These are phyloP conservation scores for Cladosporium sp. DNA, from an alignment of 2,329 filamentous ascomycete genomes.

Conservation along the genomic window DNA sequence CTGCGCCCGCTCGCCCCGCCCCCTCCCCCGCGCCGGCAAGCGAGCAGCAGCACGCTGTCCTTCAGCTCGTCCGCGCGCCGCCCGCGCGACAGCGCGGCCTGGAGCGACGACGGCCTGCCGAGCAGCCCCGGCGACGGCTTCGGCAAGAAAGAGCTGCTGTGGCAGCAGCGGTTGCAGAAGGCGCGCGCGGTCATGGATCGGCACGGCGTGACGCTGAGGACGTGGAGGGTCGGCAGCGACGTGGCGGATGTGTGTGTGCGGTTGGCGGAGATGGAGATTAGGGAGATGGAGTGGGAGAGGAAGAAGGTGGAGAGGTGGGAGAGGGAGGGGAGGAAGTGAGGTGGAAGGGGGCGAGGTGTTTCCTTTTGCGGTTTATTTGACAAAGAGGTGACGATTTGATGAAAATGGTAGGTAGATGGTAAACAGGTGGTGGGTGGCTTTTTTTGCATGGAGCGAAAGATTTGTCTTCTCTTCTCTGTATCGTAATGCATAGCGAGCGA, in stretches of 20 bases:
- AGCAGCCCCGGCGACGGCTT: conserved; percentile 29
- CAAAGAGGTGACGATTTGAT: too few species aligned
- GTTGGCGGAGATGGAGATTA: conserved; percentile 54
- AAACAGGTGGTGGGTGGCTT: too few species aligned
- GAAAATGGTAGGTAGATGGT: too few species aligned
- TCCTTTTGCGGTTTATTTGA: too few species aligned
- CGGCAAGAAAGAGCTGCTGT: conserved; percentile 67
- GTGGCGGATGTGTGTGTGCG: conserved; percentile 60
- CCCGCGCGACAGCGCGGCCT: conserved; percentile 22
- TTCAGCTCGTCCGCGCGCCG: conserved; percentile 13
- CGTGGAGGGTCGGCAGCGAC: conserved; percentile 67
- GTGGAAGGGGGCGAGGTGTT: too few species aligned
- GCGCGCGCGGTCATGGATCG: conserved; percentile 59
- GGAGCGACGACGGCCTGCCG: conserved; percentile 24
- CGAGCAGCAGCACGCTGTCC: conserved; percentile 4
- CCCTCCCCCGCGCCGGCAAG: conserved; percentile 6
- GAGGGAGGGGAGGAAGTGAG: background rate
- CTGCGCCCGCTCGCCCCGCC: conserved; percentile 12
- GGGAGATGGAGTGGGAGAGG: conserved; percentile 30
- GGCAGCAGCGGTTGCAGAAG: conserved; percentile 60
- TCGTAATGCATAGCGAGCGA: too few species aligned
- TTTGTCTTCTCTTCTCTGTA: too few species aligned
- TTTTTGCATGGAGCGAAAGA: too few species aligned
- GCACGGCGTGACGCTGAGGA: conserved; percentile 62
- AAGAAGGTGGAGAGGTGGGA: conserved; percentile 2